Conservation (phyloP, 495 filamentous ascomycete species). For the Parachaetomium inaequale region DNA sequence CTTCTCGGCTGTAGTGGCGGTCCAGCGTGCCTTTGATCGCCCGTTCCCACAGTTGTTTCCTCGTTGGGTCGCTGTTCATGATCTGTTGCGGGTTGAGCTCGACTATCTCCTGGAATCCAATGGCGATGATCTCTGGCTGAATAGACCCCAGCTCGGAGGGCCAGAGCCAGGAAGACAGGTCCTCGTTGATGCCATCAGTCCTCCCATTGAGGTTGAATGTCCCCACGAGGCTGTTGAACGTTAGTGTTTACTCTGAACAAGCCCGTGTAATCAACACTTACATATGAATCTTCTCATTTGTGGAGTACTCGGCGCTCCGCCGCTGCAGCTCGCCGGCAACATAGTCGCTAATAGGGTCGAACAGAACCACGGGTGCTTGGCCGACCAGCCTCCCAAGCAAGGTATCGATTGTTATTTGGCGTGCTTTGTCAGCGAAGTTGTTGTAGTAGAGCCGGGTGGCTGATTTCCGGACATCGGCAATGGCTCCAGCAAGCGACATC, state of each 20-base stretch:
- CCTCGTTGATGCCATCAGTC: slow-evolving; percentile 67
- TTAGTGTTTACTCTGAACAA: slow-evolving; percentile 20
- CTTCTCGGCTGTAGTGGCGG: slow-evolving; percentile 53
- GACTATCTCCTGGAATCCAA: slow-evolving; percentile 97
- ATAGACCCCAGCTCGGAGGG: slow-evolving; percentile 46
- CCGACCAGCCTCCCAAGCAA: slow-evolving; percentile 79
- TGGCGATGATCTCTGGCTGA: slow-evolving; percentile 74
- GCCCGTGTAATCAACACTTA: slow-evolving; percentile 22
- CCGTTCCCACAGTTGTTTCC: slow-evolving; percentile 80
- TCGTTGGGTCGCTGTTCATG: slow-evolving; percentile 92
- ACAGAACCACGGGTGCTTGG: slow-evolving; percentile 78
- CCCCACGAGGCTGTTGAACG: slow-evolving; percentile 68
- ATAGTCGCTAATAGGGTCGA: slow-evolving; percentile 90
- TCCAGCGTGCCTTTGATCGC: slow-evolving; percentile 79
- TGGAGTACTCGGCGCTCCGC: slow-evolving; percentile 51
- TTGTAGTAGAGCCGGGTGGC: slow-evolving; percentile 93
- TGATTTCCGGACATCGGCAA: slow-evolving; percentile 92
- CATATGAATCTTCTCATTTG: slow-evolving; percentile 49
- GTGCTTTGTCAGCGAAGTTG: slow-evolving; percentile 89
- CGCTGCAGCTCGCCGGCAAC: slow-evolving; percentile 71
- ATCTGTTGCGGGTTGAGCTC: slow-evolving; percentile 96
- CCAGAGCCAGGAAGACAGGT: slow-evolving; percentile 82
- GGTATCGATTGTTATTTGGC: slow-evolving; percentile 92
- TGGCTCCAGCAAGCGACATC: slow-evolving; percentile 90
- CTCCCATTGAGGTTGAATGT: slow-evolving; percentile 95